These are phyloP conservation scores for Globisporangium ultimum DNA, from an alignment of 352 stramenopile species.

Conservation along the genomic window DNA sequence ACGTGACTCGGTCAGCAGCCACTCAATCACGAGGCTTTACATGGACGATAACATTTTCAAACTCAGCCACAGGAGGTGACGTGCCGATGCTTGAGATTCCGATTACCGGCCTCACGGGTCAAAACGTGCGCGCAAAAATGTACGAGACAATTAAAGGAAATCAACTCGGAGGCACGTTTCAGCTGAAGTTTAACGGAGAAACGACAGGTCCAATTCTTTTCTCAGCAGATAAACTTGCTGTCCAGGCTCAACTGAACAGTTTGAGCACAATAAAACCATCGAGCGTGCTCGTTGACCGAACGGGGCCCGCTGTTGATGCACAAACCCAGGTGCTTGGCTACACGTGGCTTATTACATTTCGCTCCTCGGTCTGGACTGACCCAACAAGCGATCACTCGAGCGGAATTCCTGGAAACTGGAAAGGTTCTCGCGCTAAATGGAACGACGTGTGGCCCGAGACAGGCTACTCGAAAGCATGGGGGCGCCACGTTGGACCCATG, in stretches of 20 bases:
- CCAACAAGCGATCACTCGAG: constrained; percentile 86
- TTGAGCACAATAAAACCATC: constrained; percentile 92
- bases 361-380: constrained; percentile 90
- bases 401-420: constrained; percentile 90
- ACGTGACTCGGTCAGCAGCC: constrained; percentile 54
- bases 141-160: constrained; percentile 83
- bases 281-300: constrained; percentile 80
- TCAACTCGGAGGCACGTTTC: constrained; percentile 89
- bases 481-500: constrained; percentile 93
- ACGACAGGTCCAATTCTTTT: constrained; percentile 90
- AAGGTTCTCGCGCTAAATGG: constrained; percentile 70
- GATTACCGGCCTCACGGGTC: constrained; percentile 33
- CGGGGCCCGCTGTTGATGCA: constrained; percentile 29
- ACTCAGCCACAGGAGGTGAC: constrained; percentile 75
- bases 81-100: constrained; percentile 48
- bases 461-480: constrained; percentile 95
- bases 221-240: constrained; percentile 70
- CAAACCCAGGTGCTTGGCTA: constrained; percentile 82
- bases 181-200: constrained; percentile 92
- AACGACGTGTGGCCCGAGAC: constrained; percentile 90
- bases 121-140: constrained; percentile 41
- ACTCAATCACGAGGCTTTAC: constrained; percentile 73
- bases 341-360: constrained; percentile 93
- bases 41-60: constrained; percentile 75
- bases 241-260: constrained; percentile 91